phyloP scores from a whole-genome alignment of 352 stramenopile genomes.

The Plasmopara viticola region DNA sequence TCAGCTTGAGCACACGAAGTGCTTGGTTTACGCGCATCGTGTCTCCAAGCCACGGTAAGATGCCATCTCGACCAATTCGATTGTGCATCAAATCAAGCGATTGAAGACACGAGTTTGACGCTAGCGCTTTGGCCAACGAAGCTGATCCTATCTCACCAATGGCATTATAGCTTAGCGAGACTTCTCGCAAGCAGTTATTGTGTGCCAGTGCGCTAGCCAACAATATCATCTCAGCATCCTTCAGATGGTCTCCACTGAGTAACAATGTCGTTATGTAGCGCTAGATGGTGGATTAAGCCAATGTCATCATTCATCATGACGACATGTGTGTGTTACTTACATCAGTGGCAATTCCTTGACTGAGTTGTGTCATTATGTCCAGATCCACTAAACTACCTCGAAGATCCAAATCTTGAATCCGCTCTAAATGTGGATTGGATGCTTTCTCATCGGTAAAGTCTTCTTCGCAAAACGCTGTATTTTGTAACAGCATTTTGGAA shows the following conservation, averaged over 20 bases:
- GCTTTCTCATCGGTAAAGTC: conserved; percentile 6
- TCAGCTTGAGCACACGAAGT: conserved; percentile 54
- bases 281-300: conserved; percentile 13
- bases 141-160: conserved; percentile 47
- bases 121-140: conserved; percentile 43
- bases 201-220: conserved; percentile 47
- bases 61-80: conserved; percentile 45
- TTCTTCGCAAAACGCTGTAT: conserved; percentile 5
- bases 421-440: conserved; percentile 2
- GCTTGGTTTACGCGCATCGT: conserved; percentile 43
- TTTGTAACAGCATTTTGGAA: conserved; percentile 4
- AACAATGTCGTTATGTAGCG: conserved; percentile 50
- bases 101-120: conserved; percentile 32
- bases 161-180: conserved; percentile 70
- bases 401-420: conserved; percentile 33
- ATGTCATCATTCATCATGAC: neutral
- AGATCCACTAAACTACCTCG: conserved; percentile 47
- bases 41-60: conserved; percentile 54
- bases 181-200: conserved; percentile 42
- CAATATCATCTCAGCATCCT: conserved; percentile 43
- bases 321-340: conserved; percentile 22
- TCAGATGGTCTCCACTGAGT: conserved; percentile 61
- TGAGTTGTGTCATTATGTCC: conserved; percentile 37
- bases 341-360: conserved; percentile 39
- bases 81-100: conserved; percentile 68